These are phyloP conservation scores for Debaryomyces hansenii DNA, from an alignment of 805 yeast species.

Conservation along the genomic window DNA sequence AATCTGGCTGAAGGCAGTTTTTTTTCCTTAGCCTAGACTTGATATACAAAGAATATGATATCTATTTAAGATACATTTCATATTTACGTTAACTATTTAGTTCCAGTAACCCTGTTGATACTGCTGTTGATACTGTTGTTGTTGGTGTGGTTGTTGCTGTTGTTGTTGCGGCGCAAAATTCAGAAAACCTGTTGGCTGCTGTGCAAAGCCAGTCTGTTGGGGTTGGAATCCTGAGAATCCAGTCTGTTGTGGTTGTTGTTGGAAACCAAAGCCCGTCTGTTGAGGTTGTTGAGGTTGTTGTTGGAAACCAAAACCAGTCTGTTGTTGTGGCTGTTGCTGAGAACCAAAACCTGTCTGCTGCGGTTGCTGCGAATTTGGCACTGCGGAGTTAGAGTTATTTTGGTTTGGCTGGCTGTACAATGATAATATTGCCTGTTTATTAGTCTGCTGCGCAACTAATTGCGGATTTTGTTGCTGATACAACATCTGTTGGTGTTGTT, in stretches of 20 bases:
- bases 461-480: slow-evolving; percentile 36
- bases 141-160: slow-evolving; percentile 4
- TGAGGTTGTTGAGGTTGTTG: slow-evolving; percentile 8
- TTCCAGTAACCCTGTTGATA: slow-evolving; percentile 7
- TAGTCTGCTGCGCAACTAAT: slow-evolving; percentile 34
- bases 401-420: slow-evolving; percentile 41
- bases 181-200: slow-evolving; percentile 6
- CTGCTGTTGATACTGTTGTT: slow-evolving; percentile 10
- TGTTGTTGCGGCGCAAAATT: neutral
- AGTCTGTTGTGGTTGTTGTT: slow-evolving; percentile 10
- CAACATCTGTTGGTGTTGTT: slow-evolving; percentile 43
- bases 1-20: slow-evolving; percentile 30
- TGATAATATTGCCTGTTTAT: slow-evolving; percentile 39
- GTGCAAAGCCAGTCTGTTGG: slow-evolving; percentile 15
- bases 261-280: slow-evolving; percentile 3
- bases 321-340: slow-evolving; percentile 15
- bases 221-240: slow-evolving; percentile 1
- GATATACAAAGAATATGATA: too few relatives aligned
- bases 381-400: slow-evolving; percentile 27
- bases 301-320: slow-evolving; percentile 4
- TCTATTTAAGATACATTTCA: too few relatives aligned
- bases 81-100: neutral
- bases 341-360: slow-evolving; percentile 9
- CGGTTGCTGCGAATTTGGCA: slow-evolving; percentile 5
- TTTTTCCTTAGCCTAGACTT: slow-evolving; percentile 5